Evolutionary conservation across 2,329 filamentous ascomycete genomes (phyloP), one percentile per base, ranked within the genome.

Genomic region (Colletotrichum sp.): DNA sequence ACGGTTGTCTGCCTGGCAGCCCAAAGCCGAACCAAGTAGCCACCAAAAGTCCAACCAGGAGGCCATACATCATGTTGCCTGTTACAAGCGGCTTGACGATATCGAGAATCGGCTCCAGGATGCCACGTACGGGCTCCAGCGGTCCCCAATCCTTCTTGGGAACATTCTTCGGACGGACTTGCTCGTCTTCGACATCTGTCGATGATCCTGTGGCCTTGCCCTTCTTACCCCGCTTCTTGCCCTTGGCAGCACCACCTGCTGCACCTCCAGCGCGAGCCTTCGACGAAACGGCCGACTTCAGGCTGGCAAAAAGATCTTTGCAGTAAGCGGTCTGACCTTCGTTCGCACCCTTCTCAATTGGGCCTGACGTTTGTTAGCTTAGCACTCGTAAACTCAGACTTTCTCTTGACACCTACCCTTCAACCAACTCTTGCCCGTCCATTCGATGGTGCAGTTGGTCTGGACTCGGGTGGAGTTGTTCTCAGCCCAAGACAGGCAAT

Each of bases 361-460:
- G 95, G 77, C 94, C 96, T 98, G 78, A 43, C 58, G 68, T 66
- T 24, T 38, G 74, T 88, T 78, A 88, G 83, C 66, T 75, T 65
- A 28, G 13, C 21, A 21, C 32, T 30, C 10, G 13, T 15, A n/a
- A 3, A 38, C 30, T 55, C 24, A 28, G 65, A 32, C n/a, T 36
- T 8, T 8, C 64, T 30, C 21, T 18, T 43, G 16, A n/a, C 8
- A 82, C 88, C 82, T 88, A 97, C 96, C 95, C 87, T 97, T 98
- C 61, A 99, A 87, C 97, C 97, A 99, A 87, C 96, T 98, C 89
- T 98, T 99, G 80, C 96, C 96, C 5, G 94, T 93, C 97, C 97
- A 99, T 82, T 99, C 97, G 58, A 98, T 94, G 3, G 93, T 94
- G 83, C 95, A 98, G 79, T 94, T 98, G 86, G 96, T 94, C 77